phyloP scores from a whole-genome alignment of 164 flowering plant species.

The Malania oleifera region DNA sequence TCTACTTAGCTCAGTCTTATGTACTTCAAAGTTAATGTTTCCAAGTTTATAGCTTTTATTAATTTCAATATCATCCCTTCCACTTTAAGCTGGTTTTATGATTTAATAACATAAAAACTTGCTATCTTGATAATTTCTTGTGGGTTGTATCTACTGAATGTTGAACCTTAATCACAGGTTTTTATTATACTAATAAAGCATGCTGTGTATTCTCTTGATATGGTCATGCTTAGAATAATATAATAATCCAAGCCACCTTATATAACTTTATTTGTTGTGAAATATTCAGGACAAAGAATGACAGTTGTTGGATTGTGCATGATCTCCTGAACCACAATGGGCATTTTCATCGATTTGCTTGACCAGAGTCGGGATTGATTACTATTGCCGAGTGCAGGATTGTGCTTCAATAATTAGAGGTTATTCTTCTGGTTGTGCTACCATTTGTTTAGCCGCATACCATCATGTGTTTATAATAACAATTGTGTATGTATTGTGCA shows the following conservation, averaged over 20 bases:
- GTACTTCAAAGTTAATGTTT: too few relatives aligned
- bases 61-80: too few relatives aligned
- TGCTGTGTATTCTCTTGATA: neutral
- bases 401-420: neutral
- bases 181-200: neutral
- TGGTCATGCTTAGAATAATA: neutral
- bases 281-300: slow-evolving; percentile 30
- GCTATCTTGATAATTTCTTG: too few relatives aligned
- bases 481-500: slow-evolving; percentile 8
- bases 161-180: neutral
- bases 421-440: slow-evolving; percentile 7
- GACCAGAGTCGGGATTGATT: slow-evolving; percentile 6
- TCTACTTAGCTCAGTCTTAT: too few relatives aligned
- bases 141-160: neutral
- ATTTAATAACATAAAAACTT: too few relatives aligned
- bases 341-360: slow-evolving; percentile 14
- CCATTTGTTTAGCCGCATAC: neutral
- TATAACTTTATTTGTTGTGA: neutral
- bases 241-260: neutral
- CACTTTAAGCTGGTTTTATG: too few relatives aligned
- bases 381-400: slow-evolving; percentile 1
- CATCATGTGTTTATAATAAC: neutral
- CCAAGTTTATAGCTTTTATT: too few relatives aligned
- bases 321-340: slow-evolving; percentile 9
- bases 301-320: slow-evolving; percentile 5